Base-by-base conservation (phyloP, 345 rosid genomes). In the Mallotus nudiflorus region DNA sequence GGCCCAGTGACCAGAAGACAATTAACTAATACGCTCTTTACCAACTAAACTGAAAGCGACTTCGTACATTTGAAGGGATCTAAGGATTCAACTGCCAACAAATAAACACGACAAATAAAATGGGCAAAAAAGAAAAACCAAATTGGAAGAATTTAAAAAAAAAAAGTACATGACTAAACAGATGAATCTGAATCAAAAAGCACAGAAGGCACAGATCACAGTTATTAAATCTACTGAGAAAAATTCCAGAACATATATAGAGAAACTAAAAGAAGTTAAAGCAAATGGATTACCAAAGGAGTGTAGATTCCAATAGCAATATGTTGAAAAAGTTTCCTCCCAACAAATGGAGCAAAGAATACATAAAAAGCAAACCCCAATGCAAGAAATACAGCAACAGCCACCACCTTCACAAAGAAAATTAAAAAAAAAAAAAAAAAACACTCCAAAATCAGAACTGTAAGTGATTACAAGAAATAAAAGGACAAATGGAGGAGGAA, bases 341-440 rank as follows among this genome's bases (percentile, higher is more conserved):
- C 99, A 65, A 90, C 94, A 78, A 95, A 95, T 9, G 99, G 99
- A 67, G 99, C 98, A 80, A 95, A 95, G 90, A 95, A 92, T 75
- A 95, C 99, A 77, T 92, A 95, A 86, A 88, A 92, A 65, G 98
- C 99, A 80, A 92, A 92, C 74, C 96, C 99, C 83, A 95, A 70
- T 33, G 99, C 99, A 84, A 95, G 76, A 81, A 95, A 95, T 69
- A 95, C 99, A 69, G 98, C 94, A 82, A 92, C 97, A 72, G 98
- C 99, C 75, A 95, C 99, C 85, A 95, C 99, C 99, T 90, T 76
- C 78, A 73, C 59, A 80, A 6, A 78, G 46, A 59, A 14, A 72
- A 70, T 77, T 6, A 10, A 45, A 40, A 18, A 40, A 40, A 68
- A 72, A 70, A 79, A 13, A 10, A 45, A 40, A 18, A 40, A 40